phyloP scores from a whole-genome alignment of 208 protist species.

The Acanthamoeba royreba region DNA sequence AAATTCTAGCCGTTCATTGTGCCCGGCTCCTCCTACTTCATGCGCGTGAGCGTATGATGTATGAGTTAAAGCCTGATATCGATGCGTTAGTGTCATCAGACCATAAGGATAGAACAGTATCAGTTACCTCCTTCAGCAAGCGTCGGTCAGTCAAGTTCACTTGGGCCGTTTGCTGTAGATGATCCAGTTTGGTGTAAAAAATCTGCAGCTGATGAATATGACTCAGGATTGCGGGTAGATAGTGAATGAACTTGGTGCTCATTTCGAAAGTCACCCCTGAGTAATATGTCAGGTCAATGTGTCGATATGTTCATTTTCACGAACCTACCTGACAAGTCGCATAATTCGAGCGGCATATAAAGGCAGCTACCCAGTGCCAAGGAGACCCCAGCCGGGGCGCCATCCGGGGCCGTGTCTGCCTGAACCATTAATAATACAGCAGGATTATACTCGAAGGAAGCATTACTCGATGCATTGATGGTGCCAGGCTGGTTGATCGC shows the following conservation, averaged over 20 bases:
- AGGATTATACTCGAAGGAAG: neutral
- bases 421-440: neutral
- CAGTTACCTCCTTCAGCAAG: neutral
- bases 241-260: neutral
- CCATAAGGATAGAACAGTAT: too few species aligned
- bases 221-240: neutral
- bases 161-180: neutral
- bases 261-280: conserved; percentile 37
- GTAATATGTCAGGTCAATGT: too few species aligned
- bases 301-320: neutral
- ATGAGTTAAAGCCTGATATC: neutral
- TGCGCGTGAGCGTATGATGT: neutral
- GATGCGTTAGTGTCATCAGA: neutral
- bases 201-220: neutral
- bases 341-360: neutral
- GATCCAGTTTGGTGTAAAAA: neutral
- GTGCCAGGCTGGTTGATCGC: neutral
- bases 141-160: neutral
- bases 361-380: neutral
- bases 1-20: conserved; percentile 23
- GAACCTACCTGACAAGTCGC: neutral
- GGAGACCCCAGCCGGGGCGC: neutral
- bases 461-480: neutral
- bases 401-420: neutral
- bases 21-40: neutral